These are phyloP conservation scores for Tetrapisispora nanseiensis DNA, from an alignment of 805 yeast genomes.

Conservation along the genomic window DNA sequence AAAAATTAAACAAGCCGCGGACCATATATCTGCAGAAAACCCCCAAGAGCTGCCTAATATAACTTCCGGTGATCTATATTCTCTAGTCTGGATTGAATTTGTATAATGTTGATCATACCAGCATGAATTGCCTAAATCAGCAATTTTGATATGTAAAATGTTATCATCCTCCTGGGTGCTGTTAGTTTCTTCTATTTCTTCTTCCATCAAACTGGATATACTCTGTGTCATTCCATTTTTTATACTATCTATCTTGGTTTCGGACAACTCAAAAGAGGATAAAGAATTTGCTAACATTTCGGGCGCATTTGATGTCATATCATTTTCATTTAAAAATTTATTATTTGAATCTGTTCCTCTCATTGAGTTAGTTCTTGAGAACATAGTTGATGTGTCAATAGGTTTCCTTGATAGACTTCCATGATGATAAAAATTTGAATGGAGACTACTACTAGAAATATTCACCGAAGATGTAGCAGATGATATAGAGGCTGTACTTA, in stretches of 20 bases:
- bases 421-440: slow-evolving; percentile 2
- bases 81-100: slow-evolving; percentile 84
- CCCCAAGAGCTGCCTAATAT: slow-evolving; percentile 84
- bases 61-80: slow-evolving; percentile 87
- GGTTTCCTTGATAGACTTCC: background rate
- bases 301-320: background rate
- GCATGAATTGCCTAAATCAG: slow-evolving; percentile 90
- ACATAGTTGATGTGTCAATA: background rate
- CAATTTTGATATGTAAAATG: slow-evolving; percentile 71
- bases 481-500: slow-evolving; percentile 1
- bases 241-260: background rate
- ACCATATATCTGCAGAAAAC: slow-evolving; percentile 90
- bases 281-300: slow-evolving; percentile 26
- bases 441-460: slow-evolving; percentile 4
- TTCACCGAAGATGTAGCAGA: slow-evolving; percentile 7
- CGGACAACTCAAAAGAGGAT: slow-evolving; percentile 31
- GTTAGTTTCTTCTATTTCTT: background rate
- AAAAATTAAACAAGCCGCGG: slow-evolving; percentile 84
- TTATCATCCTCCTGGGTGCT: slow-evolving; percentile 29
- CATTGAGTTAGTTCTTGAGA: background rate
- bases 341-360: background rate
- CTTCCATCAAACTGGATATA: slow-evolving; percentile 1
- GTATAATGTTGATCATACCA: slow-evolving; percentile 75
- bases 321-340: background rate
- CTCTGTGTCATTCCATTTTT: background rate